Base-by-base conservation (phyloP, 306 rosid genomes). In the Lagenaria siceraria region DNA sequence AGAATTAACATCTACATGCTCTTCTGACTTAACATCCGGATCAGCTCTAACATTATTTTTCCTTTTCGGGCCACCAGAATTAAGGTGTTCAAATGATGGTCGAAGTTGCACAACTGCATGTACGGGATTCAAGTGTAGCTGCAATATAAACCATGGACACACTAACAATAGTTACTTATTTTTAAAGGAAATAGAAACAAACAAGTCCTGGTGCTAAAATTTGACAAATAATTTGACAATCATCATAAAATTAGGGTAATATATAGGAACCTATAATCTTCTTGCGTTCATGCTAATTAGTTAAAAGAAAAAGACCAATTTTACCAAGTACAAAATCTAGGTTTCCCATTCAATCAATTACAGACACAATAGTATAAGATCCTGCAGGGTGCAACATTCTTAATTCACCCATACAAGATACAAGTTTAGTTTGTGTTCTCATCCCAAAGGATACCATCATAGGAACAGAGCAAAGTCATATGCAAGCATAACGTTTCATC, bases 61-160 rank as follows among this genome's bases (percentile, higher is more conserved):
- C 85, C 78, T 82, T 85, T 89, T 87, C 52, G 87, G 83, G 33
- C 89, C 88, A 81, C 83, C 87, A 69, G 93, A 65, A 48, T 83
- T 78, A 10, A 89, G 83, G 88, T 94, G 90, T 29, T 80, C 87
- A 52, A 85, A 79, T 73, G 96, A 87, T 58, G 97, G 92, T 58
- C 96, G 90, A 76, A 95, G 93, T 90, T 95, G 98, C 63, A 81
- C 90, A 78, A 84, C 86, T 83, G 95, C 85, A 81, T 89, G 86
- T 78, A 92, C 55, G 78, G 96, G 93, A 86, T 90, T 95, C 87
- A 92, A 82, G 89, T 92, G 96, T 80, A 95, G 83, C 98, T 95
- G 97, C 96, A 88, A 74, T 66, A 81, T 53, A 48, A 59, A 46
- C 11, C 56, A 77, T 46, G 33, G 17, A 61, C n/a, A 76, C 66